Conservation (phyloP, 768 basidiomycete genomes). For the Paxillus rubicundulus region DNA sequence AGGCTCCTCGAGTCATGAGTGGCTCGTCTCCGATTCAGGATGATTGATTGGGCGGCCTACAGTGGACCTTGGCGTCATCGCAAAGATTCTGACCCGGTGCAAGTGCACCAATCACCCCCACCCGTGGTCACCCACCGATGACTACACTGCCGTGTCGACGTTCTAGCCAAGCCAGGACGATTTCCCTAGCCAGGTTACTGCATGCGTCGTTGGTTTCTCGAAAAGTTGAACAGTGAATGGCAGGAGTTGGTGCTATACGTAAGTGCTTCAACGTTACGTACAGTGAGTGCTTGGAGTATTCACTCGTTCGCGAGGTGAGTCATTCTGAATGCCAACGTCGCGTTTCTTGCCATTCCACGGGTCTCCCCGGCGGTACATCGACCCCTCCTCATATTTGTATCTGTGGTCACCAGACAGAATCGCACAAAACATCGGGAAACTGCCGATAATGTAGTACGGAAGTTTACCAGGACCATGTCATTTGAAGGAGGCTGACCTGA, state of each 20-base stretch:
- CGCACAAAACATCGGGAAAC: slow-evolving; percentile 24
- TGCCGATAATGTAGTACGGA: slow-evolving; percentile 29
- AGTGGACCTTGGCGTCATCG: no score
- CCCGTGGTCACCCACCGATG: no score
- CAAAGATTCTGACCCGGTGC: no score
- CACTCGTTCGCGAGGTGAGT: slow-evolving; percentile 39
- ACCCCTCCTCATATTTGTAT: slow-evolving; percentile 33
- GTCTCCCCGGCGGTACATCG: background rate
- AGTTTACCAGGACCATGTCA: background rate
- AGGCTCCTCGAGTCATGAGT: no score
- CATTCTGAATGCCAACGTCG: slow-evolving; percentile 50
- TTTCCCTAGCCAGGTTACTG: no score
- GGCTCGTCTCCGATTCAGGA: no score
- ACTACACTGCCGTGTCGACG: no score
- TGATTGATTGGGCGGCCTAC: no score
- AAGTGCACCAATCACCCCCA: no score
- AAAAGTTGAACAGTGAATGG: slow-evolving; percentile 45
- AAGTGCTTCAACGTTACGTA: slow-evolving; percentile 9
- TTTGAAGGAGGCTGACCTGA: background rate
- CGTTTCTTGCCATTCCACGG: slow-evolving; percentile 45
- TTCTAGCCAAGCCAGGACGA: no score
- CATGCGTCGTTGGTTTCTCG: no score
- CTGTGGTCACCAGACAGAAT: slow-evolving; percentile 37
- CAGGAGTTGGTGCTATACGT: slow-evolving; percentile 48
- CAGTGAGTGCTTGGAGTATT: background rate